Percentiles rank a stretch among this genome's conserved stretches.
These are phyloP conservation scores for Grigorovia humatica DNA, from an alignment of 805 yeast genomes.

Conservation along the genomic window DNA sequence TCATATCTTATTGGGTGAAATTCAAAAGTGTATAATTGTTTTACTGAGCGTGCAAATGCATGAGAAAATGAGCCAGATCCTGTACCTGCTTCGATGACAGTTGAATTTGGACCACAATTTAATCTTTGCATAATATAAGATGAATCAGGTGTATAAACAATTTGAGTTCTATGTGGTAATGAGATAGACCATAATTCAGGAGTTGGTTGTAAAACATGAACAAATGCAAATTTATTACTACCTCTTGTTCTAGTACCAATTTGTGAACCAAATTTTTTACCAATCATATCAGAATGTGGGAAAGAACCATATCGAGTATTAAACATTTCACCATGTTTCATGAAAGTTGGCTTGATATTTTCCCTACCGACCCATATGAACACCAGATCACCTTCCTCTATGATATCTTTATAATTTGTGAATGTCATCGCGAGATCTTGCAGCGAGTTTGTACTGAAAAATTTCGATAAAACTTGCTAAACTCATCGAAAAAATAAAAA, in stretches of 20 bases:
- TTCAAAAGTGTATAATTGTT: conserved; percentile 74
- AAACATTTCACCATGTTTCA: conserved; percentile 48
- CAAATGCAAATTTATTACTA: conserved; percentile 49
- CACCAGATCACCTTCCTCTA: conserved; percentile 80
- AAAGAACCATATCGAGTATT: conserved; percentile 87
- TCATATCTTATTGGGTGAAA: conserved; percentile 76
- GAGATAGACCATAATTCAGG: conserved; percentile 97
- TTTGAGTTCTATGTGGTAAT: conserved; percentile 93
- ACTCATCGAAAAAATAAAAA: no score
- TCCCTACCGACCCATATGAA: conserved; percentile 78
- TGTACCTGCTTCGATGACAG: conserved; percentile 94
- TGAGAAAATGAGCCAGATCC: conserved; percentile 96
- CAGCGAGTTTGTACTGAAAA: no score
- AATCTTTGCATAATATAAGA: conserved; percentile 81
- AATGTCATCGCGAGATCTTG: conserved; percentile 25
- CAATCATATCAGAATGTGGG: conserved; percentile 77
- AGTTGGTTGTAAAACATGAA: conserved; percentile 81
- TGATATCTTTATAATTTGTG: conserved; percentile 48
- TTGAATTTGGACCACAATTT: conserved; percentile 58
- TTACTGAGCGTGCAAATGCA: conserved; percentile 78
- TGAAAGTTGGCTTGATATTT: conserved; percentile 61
- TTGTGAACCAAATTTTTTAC: conserved; percentile 74
- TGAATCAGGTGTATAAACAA: conserved; percentile 93
- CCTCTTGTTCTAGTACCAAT: conserved; percentile 61
- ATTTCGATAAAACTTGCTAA: no score